These are phyloP conservation scores for Brassica incana DNA, from an alignment of 345 rosid genomes.

Conservation along the genomic window DNA sequence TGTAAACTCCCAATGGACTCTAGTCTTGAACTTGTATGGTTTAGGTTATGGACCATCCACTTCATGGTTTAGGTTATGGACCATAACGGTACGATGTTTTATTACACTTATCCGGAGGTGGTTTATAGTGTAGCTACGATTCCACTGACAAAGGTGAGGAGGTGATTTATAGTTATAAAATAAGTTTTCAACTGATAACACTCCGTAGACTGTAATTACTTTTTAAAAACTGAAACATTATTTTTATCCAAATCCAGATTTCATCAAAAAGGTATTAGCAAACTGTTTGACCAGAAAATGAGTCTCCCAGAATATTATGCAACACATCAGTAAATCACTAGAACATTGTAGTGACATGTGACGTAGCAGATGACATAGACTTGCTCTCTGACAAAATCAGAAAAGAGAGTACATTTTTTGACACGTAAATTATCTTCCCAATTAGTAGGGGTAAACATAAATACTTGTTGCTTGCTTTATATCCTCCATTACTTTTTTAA, in stretches of 20 bases:
- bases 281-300: neutral
- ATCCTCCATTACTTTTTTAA: too few species aligned
- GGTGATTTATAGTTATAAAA: slow-evolving; percentile 7
- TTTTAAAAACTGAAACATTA: neutral
- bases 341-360: slow-evolving; percentile 10
- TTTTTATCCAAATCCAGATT: slow-evolving; percentile 16
- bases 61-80: too few species aligned
- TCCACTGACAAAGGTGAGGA: slow-evolving; percentile 23
- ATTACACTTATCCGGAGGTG: neutral
- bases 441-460: too few species aligned
- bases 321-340: slow-evolving; percentile 10
- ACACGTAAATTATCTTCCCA: neutral
- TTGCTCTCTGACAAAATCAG: neutral
- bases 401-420: neutral
- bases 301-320: neutral
- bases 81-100: neutral
- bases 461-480: too few species aligned
- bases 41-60: too few species aligned
- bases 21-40: too few species aligned
- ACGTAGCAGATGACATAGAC: neutral
- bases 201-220: neutral
- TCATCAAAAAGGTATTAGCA: slow-evolving; percentile 3
- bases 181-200: slow-evolving; percentile 12
- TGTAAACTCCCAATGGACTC: too few species aligned
- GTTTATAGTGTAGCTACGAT: slow-evolving; percentile 11